Evolutionary conservation across 2,329 filamentous ascomycete genomes (phyloP).

Genomic region (Cladosporium sp.): DNA sequence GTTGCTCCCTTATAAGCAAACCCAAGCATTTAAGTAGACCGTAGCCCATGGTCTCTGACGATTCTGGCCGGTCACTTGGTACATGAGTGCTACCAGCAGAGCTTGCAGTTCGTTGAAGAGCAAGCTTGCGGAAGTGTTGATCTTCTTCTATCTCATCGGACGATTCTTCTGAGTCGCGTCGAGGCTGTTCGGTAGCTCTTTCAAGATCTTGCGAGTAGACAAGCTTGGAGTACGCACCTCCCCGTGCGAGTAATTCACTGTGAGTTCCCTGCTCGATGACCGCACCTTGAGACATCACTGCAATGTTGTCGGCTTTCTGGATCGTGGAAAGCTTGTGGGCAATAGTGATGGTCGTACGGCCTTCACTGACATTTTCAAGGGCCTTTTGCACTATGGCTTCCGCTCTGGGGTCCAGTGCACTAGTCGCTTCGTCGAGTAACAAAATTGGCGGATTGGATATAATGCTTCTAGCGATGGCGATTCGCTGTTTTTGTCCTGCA

Average conservation of each 20-base stretch:
- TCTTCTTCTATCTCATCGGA: slow-evolving; percentile 30
- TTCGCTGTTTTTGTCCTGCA: slow-evolving; percentile 29
- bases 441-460: slow-evolving; percentile 33
- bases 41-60: slow-evolving; percentile 27
- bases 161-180: slow-evolving; percentile 25
- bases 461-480: slow-evolving; percentile 36
- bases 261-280: slow-evolving; percentile 45
- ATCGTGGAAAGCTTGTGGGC: slow-evolving; percentile 45
- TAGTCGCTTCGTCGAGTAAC: slow-evolving; percentile 36
- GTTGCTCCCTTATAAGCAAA: slow-evolving; percentile 35
- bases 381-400: slow-evolving; percentile 33
- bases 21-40: slow-evolving; percentile 33
- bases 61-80: slow-evolving; percentile 8
- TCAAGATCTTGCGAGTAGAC: slow-evolving; percentile 46
- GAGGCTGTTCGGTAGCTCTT: slow-evolving; percentile 15
- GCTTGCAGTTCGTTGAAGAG: slow-evolving; percentile 4
- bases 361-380: slow-evolving; percentile 28
- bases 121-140: slow-evolving; percentile 16
- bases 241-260: slow-evolving; percentile 33
- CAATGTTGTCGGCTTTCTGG: slow-evolving; percentile 42
- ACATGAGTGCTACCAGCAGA: not conserved
- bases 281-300: slow-evolving; percentile 41
- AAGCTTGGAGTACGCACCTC: slow-evolving; percentile 39
- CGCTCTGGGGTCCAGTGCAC: slow-evolving; percentile 33
- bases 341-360: slow-evolving; percentile 37